A percentile compares a stretch with the other conserved stretches of the same genome.
Evolutionary conservation across 169 alveolate genomes (phyloP).

Genomic region (Neospora caninum): DNA sequence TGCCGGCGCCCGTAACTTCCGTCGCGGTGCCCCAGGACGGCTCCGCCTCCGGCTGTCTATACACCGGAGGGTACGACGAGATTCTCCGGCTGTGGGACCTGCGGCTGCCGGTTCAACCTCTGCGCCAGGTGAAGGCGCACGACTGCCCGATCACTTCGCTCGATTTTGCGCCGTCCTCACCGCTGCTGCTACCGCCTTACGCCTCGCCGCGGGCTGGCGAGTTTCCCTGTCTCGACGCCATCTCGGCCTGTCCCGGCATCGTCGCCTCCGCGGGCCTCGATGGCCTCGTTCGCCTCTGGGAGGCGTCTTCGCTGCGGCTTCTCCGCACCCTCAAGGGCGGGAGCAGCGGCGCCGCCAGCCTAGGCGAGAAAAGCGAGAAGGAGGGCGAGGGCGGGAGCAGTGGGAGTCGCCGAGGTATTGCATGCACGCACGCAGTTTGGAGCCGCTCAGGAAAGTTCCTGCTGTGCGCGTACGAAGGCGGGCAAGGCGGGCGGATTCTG

Average conservation of each 20-base stretch:
- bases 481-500: slow-evolving; percentile 15
- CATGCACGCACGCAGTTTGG: slow-evolving; percentile 11
- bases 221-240: not conserved
- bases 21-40: slow-evolving; percentile 22
- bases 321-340: slow-evolving; percentile 23
- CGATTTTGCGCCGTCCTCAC: not conserved
- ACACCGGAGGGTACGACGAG: slow-evolving; percentile 43
- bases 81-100: slow-evolving; percentile 25
- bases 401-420: not conserved
- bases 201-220: not conserved
- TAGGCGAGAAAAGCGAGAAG: not conserved
- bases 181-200: slow-evolving; percentile 28
- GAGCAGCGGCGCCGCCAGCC: not conserved
- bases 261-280: slow-evolving; percentile 18
- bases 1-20: slow-evolving; percentile 14
- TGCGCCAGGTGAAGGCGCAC: slow-evolving; percentile 21
- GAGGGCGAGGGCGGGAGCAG: slow-evolving; percentile 1
- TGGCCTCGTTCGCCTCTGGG: slow-evolving; percentile 30
- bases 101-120: not conserved
- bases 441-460: slow-evolving; percentile 32
- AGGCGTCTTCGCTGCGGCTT: not conserved
- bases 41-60: slow-evolving; percentile 11
- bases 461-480: not conserved
- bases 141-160: slow-evolving; percentile 29
- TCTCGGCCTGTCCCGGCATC: not conserved